A percentile compares a stretch with the other conserved stretches of the same genome.
Evolutionary conservation across 2,329 filamentous ascomycete species (phyloP).

Genomic region (Neonectria neomacrospora): DNA sequence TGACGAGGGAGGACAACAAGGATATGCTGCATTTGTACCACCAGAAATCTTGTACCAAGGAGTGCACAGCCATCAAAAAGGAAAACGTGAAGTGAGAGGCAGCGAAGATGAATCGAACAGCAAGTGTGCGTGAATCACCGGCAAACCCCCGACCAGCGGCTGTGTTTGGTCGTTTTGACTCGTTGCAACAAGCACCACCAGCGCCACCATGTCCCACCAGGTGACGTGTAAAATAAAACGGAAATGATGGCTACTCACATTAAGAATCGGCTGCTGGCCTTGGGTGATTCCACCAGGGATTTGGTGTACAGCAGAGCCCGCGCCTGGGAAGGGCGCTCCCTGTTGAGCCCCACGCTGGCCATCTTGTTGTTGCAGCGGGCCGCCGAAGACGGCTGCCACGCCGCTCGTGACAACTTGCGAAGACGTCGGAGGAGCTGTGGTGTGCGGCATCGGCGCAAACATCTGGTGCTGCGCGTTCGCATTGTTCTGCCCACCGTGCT

Average conservation of each 20-base stretch:
- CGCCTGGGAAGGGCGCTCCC: slow-evolving; percentile 60
- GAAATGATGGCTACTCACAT: slow-evolving; percentile 56
- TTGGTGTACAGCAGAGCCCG: slow-evolving; percentile 53
- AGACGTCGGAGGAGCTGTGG: slow-evolving; percentile 60
- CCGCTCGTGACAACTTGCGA: slow-evolving; percentile 69
- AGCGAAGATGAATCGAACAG: slow-evolving; percentile 3
- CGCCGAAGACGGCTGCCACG: slow-evolving; percentile 74
- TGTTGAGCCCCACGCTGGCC: slow-evolving; percentile 62
- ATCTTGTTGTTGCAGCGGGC: slow-evolving; percentile 74
- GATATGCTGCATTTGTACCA: slow-evolving; percentile 6
- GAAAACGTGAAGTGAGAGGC: slow-evolving; percentile 12
- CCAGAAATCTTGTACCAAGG: not conserved
- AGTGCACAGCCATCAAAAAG: not conserved
- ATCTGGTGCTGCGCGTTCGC: slow-evolving; percentile 64
- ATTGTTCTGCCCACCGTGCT: slow-evolving; percentile 62
- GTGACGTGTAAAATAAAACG: slow-evolving; percentile 6
- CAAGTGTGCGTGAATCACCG: slow-evolving; percentile 29
- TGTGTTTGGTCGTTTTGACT: slow-evolving; percentile 27
- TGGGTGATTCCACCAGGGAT: slow-evolving; percentile 54
- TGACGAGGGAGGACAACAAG: slow-evolving; percentile 6
- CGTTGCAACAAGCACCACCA: slow-evolving; percentile 21
- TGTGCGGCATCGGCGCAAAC: slow-evolving; percentile 65
- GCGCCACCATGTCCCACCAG: not conserved
- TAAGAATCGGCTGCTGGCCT: slow-evolving; percentile 59
- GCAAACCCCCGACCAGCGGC: slow-evolving; percentile 22